These are phyloP conservation scores for Bacterosira constricta DNA, from an alignment of 108 stramenopile species.

Conservation along the genomic window DNA sequence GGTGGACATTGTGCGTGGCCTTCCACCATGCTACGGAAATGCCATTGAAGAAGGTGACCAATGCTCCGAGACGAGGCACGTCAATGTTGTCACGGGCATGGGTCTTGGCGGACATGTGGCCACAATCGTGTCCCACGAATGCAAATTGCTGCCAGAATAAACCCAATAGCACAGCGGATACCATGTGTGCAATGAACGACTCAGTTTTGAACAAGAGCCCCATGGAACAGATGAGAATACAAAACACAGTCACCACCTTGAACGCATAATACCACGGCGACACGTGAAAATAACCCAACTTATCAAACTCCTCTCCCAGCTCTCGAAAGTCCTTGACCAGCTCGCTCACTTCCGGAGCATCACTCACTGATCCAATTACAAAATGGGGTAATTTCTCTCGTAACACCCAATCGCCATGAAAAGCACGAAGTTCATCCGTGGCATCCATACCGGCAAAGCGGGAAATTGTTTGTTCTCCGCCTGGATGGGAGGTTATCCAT, in stretches of 20 bases:
- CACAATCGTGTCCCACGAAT: conserved; percentile 89
- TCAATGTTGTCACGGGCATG: conserved; percentile 61
- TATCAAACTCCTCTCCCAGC: conserved; percentile 51
- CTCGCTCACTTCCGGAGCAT: conserved; percentile 32
- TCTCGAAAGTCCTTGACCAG: conserved; percentile 62
- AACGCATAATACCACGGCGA: conserved; percentile 35
- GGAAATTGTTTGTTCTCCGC: conserved; percentile 67
- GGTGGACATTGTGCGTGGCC: conserved; percentile 91
- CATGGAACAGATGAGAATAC: conserved; percentile 25
- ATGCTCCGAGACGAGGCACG: conserved; percentile 50
- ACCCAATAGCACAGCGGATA: conserved; percentile 46
- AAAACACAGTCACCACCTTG: conserved; percentile 33
- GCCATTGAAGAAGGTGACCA: conserved; percentile 68
- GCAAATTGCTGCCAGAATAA: conserved; percentile 93
- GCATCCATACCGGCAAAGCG: conserved; percentile 76
- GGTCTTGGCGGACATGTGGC: conserved; percentile 82
- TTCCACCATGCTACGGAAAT: conserved; percentile 94
- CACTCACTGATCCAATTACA: conserved; percentile 60
- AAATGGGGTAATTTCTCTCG: conserved; percentile 57
- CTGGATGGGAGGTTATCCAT: conserved; percentile 71
- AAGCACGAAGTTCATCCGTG: conserved; percentile 72
- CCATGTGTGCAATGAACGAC: conserved; percentile 16
- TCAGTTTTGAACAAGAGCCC: conserved; percentile 21
- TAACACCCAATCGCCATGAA: conserved; percentile 64
- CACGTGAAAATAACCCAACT: conserved; percentile 47